Conservation (phyloP, 257 asterid species). For the Nemophila menziesii region DNA sequence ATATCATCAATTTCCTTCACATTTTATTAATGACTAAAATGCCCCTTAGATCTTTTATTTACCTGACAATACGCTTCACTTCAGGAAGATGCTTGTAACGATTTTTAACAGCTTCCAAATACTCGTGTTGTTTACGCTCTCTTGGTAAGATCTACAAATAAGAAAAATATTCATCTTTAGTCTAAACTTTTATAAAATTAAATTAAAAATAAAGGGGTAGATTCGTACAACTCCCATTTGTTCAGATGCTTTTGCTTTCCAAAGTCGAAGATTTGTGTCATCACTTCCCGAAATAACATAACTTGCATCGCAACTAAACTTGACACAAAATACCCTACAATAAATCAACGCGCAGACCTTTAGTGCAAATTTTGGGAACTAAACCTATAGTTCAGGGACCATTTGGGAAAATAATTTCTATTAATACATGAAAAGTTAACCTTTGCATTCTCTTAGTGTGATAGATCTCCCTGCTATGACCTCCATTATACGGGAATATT, state of each 20-base stretch:
- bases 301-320: slow-evolving; percentile 79
- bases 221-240: slow-evolving; percentile 86
- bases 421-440: slow-evolving; percentile 19
- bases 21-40: too few relatives aligned
- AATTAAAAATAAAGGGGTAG: slow-evolving; percentile 5
- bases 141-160: slow-evolving; percentile 70
- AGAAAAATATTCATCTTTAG: slow-evolving; percentile 6
- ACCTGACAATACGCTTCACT: slow-evolving; percentile 88
- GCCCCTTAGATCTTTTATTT: slow-evolving; percentile 9
- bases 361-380: background rate
- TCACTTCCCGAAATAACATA: slow-evolving; percentile 90
- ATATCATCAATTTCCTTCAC: too few relatives aligned
- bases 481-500: slow-evolving; percentile 82
- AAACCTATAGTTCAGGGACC: too few relatives aligned
- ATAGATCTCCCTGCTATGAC: slow-evolving; percentile 92
- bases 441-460: slow-evolving; percentile 99
- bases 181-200: too few relatives aligned
- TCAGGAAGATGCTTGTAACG: slow-evolving; percentile 92
- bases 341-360: slow-evolving; percentile 12
- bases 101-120: slow-evolving; percentile 67
- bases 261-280: slow-evolving; percentile 86
- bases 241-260: slow-evolving; percentile 98
- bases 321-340: slow-evolving; percentile 85
- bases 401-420: background rate
- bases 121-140: slow-evolving; percentile 78